A percentile compares a stretch with the other conserved stretches of the same genome.
These are phyloP conservation scores for Seiridium unicorne DNA, from an alignment of 2,329 filamentous ascomycete species.

Conservation along the genomic window DNA sequence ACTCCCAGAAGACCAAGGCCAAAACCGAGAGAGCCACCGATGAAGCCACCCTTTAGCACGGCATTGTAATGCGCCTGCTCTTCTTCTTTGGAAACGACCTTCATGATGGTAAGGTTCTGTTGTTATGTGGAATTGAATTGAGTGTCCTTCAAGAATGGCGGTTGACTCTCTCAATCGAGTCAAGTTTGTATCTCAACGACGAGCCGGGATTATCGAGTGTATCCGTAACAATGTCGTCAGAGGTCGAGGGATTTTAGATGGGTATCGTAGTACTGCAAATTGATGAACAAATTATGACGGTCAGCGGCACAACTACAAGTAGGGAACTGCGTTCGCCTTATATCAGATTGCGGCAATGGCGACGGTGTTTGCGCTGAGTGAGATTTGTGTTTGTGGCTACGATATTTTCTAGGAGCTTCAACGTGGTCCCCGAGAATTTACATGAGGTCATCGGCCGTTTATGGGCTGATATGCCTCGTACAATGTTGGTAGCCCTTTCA, in stretches of 20 bases:
- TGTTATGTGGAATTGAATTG: neutral
- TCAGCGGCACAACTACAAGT: neutral
- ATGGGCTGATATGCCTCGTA: constrained; percentile 3
- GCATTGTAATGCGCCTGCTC: constrained; percentile 79
- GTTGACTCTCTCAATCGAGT: too few relatives aligned
- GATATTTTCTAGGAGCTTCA: constrained; percentile 6
- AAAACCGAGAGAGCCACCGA: constrained; percentile 71
- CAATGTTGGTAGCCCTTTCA: neutral
- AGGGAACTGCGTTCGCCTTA: neutral
- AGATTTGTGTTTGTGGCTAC: neutral
- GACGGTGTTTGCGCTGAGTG: neutral
- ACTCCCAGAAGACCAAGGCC: constrained; percentile 67
- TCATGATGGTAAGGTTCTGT: constrained; percentile 60
- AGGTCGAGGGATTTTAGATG: neutral
- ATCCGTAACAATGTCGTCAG: neutral
- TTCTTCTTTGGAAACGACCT: constrained; percentile 93
- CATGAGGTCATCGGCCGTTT: constrained; percentile 3
- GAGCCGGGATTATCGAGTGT: neutral
- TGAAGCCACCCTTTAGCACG: constrained; percentile 75
- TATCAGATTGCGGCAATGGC: neutral
- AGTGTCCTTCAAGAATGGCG: too few relatives aligned
- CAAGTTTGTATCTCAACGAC: neutral
- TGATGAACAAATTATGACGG: neutral
- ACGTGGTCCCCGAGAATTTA: neutral
- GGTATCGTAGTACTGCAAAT: neutral